Base-by-base conservation (phyloP, 345 rosid genomes). In the Citrus australasica region DNA sequence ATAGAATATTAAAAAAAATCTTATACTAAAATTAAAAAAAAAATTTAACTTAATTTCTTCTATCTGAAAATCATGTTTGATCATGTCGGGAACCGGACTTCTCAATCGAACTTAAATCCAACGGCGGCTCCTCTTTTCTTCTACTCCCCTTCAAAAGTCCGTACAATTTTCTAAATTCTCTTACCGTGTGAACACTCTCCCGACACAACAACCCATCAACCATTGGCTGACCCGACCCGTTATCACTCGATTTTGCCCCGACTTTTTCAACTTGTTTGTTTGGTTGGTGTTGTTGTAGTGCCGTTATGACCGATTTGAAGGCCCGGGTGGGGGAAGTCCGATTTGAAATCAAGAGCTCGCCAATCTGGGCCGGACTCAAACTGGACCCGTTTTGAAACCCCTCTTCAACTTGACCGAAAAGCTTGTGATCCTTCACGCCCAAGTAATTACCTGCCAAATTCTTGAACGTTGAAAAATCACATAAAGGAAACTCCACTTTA, bases 331-430 rank as follows among this genome's bases (percentile, higher is more conserved):
- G 87, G 21, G 92, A 89, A 62, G 78, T 73, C 46, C 89, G 81
- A 74, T 89, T 86, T 1, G 88, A 87, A 37, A 89, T 82, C 92
- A 89, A 86, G 53, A 87, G 84, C 67, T 87, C 89, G 2, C 92
- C 85, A 21, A 87, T 78, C 69, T 89, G 86, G 7, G 90, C 88
- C 6, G 90, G 87, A 51, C 88, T 89, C 65, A 87, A 55, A 42
- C 83, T 79, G 7, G 89, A 83, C 19, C 89, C 88, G 27, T 68
- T 81, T 21, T 81, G 89, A 75, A 87, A 89, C 25, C 86, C 79
- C 69, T 86, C 88, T 64, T 85, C 89, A 33, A 87, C 79, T 6
- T 83, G 90, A 11, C 83, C 81, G 22, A 89, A 87, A 25, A 85
- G 62, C 58, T 87, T 89, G 56, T 89, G 90, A 13, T 87, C 90